Conservation (phyloP, 108 stramenopile species). For the Seminavis robusta region DNA sequence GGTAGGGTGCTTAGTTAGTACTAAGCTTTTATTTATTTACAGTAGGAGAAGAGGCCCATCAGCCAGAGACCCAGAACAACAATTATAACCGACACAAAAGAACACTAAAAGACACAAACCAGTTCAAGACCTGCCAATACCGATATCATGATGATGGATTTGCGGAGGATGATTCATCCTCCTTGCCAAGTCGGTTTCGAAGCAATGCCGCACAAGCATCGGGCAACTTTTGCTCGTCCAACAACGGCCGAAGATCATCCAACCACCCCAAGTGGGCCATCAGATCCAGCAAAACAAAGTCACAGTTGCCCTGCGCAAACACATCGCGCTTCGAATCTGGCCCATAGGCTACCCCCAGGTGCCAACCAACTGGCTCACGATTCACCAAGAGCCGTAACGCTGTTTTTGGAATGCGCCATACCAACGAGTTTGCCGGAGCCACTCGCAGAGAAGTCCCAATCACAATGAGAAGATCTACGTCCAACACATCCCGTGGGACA, state of each 20-base stretch:
- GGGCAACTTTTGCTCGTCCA: conserved; percentile 40
- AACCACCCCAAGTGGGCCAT: conserved; percentile 51
- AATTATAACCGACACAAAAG: too few relatives aligned
- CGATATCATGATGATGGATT: too few relatives aligned
- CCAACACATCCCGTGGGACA: conserved; percentile 54
- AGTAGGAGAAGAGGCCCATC: too few relatives aligned
- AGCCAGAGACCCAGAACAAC: too few relatives aligned
- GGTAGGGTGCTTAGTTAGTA: too few relatives aligned
- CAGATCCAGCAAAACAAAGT: conserved; percentile 44
- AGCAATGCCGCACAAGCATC: conserved; percentile 37
- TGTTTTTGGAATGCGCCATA: conserved; percentile 55
- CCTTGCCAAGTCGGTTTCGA: conserved; percentile 23
- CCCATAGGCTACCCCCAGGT: conserved; percentile 55
- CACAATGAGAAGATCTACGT: conserved; percentile 68
- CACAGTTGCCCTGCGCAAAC: conserved; percentile 42
- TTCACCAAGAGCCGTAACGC: conserved; percentile 72
- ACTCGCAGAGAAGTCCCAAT: conserved; percentile 68
- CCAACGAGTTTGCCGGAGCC: conserved; percentile 75
- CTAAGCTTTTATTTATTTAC: too few relatives aligned
- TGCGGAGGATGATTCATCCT: too few relatives aligned
- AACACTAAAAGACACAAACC: too few relatives aligned
- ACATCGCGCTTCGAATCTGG: conserved; percentile 31
- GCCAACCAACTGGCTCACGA: conserved; percentile 63
- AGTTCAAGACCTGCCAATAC: too few relatives aligned
- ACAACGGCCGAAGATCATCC: conserved; percentile 37